These are phyloP conservation scores for Oryza nivara DNA, from an alignment of 176 grass and related monocot species.

Conservation along the genomic window DNA sequence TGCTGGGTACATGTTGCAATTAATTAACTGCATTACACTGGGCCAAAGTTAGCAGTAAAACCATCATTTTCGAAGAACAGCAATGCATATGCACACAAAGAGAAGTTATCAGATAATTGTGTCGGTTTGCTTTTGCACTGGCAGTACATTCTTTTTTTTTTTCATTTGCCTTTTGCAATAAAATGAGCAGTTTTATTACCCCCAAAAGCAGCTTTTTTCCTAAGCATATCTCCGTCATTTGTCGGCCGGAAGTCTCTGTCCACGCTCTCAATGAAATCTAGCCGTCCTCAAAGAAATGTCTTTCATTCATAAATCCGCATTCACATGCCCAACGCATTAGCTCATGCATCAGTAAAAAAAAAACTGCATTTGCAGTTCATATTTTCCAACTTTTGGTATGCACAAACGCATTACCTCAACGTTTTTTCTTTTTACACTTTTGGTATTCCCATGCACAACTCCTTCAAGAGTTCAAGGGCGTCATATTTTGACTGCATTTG, in stretches of 20 bases:
- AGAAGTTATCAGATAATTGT: not conserved
- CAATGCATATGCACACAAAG: no score
- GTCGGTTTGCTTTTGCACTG: constrained; percentile 29
- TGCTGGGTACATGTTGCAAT: not conserved
- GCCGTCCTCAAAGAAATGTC: not conserved
- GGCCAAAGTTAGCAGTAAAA: not conserved
- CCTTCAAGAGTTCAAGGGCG: not conserved
- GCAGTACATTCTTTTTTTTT: not conserved
- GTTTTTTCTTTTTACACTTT: not conserved
- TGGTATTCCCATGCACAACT: not conserved
- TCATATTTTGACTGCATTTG: constrained; percentile 30
- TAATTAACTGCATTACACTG: not conserved
- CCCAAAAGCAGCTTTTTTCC: not conserved
- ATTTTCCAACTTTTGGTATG: no score
- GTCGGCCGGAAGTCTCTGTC: constrained; percentile 30
- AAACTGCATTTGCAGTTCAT: no score
- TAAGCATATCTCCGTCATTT: not conserved
- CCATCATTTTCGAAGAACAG: not conserved
- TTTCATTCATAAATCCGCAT: no score
- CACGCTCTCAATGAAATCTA: not conserved
- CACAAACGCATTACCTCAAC: no score
- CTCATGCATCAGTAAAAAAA: not conserved
- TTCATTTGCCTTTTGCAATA: not conserved
- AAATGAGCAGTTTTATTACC: constrained; percentile 2
- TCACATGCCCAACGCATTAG: not conserved